Evolutionary conservation across 2,329 filamentous ascomycete species (phyloP).

Genomic region (Xylariaceae sp.): DNA sequence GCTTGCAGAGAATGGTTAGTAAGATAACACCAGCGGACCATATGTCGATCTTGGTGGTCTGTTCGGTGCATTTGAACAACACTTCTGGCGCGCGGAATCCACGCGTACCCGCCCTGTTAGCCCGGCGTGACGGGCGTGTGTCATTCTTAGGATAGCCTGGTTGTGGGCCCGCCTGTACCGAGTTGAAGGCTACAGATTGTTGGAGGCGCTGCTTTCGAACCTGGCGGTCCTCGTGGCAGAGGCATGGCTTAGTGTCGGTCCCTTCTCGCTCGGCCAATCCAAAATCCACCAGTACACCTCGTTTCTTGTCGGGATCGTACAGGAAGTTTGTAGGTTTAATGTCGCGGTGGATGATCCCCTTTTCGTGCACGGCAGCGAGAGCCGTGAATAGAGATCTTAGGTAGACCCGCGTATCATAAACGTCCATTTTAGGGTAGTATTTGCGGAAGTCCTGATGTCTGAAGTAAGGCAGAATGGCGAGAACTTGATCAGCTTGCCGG

Average conservation of each 20-base stretch:
- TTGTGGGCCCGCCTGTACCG: conserved; percentile 59
- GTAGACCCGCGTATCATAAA: conserved; percentile 87
- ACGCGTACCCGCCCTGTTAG: conserved; percentile 92
- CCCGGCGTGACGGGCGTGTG: conserved; percentile 82
- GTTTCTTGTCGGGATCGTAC: conserved; percentile 79
- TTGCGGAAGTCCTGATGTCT: conserved; percentile 92
- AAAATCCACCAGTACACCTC: conserved; percentile 97
- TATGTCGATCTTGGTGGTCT: conserved; percentile 92
- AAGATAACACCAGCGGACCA: conserved; percentile 98
- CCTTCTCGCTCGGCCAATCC: conserved; percentile 89
- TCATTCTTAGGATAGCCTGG: conserved; percentile 87
- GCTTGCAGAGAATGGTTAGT: conserved; percentile 87
- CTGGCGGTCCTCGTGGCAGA: conserved; percentile 72
- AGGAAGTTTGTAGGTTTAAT: conserved; percentile 98
- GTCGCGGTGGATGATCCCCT: conserved; percentile 88
- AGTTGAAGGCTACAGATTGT: conserved; percentile 56
- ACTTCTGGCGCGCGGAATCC: conserved; percentile 97
- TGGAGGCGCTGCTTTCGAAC: conserved; percentile 67
- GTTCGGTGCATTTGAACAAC: conserved; percentile 93
- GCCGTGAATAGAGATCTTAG: conserved; percentile 88
- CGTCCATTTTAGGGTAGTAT: conserved; percentile 90
- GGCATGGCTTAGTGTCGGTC: conserved; percentile 77
- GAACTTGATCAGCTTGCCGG: conserved; percentile 89
- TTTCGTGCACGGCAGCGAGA: conserved; percentile 79
- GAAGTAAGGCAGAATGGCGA: conserved; percentile 94